These are phyloP conservation scores for Ophiostoma populinum DNA, from an alignment of 2,329 filamentous ascomycete genomes.

Conservation along the genomic window DNA sequence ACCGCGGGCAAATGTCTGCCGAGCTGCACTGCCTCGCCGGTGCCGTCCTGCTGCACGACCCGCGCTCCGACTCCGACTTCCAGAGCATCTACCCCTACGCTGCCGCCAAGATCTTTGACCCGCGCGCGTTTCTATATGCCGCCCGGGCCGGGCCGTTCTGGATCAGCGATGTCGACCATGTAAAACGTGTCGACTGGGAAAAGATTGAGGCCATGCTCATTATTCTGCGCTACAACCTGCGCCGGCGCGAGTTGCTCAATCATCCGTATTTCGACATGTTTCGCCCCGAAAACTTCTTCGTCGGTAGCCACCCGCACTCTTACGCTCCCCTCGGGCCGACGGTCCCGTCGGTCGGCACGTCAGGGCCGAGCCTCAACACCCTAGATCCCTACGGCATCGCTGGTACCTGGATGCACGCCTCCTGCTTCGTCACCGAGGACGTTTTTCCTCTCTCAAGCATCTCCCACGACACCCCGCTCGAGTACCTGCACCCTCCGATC, in stretches of 20 bases:
- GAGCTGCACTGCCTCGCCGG: conserved; percentile 56
- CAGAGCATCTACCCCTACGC: conserved; percentile 39
- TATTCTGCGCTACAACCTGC: conserved; percentile 46
- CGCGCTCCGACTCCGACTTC: conserved; percentile 17
- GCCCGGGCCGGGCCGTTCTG: conserved; percentile 58
- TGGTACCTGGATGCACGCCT: conserved; percentile 46
- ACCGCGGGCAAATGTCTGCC: conserved; percentile 43
- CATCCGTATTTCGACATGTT: conserved; percentile 30
- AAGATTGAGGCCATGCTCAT: conserved; percentile 57
- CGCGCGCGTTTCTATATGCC: conserved; percentile 45
- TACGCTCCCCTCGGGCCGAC: conserved; percentile 21
- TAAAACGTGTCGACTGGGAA: conserved; percentile 71
- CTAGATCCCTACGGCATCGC: conserved; percentile 54
- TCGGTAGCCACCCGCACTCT: conserved; percentile 34
- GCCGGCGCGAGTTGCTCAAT: conserved; percentile 25
- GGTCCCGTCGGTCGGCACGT: not conserved
- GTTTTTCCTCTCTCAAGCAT: conserved; percentile 61
- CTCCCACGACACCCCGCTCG: conserved; percentile 21
- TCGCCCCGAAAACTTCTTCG: conserved; percentile 37
- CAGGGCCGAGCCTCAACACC: conserved; percentile 22
- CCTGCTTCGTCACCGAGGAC: conserved; percentile 45
- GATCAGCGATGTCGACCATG: conserved; percentile 36
- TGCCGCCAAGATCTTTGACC: conserved; percentile 53
- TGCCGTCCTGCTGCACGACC: conserved; percentile 30
- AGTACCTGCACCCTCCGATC: conserved; percentile 33